Percentiles rank a stretch among this genome's conserved stretches.
Evolutionary conservation across 768 basidiomycete species (phyloP).

Genomic region (Pleurotus platypus): DNA sequence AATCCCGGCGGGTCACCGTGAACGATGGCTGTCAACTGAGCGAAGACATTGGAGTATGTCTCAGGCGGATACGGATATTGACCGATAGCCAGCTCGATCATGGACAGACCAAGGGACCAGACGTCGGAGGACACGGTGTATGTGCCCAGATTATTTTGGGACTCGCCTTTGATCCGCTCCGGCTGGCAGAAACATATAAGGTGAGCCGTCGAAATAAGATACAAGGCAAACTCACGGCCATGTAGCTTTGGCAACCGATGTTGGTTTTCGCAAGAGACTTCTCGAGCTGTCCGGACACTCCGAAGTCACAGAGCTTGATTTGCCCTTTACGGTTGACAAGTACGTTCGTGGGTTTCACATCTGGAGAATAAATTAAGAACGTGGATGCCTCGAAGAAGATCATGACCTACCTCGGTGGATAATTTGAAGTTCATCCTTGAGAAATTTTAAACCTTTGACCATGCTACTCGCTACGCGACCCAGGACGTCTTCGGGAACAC

Average conservation of each 20-base stretch:
- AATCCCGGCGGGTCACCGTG: conserved; percentile 89
- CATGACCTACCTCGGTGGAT: conserved; percentile 46
- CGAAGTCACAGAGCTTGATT: conserved; percentile 96
- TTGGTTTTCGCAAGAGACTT: conserved; percentile 96
- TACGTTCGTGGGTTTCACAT: conserved; percentile 94
- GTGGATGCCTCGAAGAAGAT: neutral
- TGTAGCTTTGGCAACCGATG: conserved; percentile 97
- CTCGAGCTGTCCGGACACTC: conserved; percentile 97
- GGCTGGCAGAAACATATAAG: conserved; percentile 46
- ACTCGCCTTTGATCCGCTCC: conserved; percentile 95
- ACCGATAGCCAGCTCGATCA: conserved; percentile 90
- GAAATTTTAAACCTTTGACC: conserved; percentile 87
- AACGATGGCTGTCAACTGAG: conserved; percentile 93
- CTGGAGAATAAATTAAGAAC: conserved; percentile 27
- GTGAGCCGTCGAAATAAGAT: neutral
- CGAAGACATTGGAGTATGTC: conserved; percentile 96
- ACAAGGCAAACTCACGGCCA: conserved; percentile 69
- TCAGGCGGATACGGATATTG: conserved; percentile 96
- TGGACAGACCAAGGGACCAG: conserved; percentile 92
- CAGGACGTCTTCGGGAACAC: conserved; percentile 78
- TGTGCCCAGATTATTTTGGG: conserved; percentile 76
- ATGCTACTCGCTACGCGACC: conserved; percentile 77
- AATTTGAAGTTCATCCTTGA: conserved; percentile 92
- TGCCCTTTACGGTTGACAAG: conserved; percentile 86
- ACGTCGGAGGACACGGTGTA: conserved; percentile 98